Evolutionary conservation across 441 rosid species (phyloP).

Genomic region (Populus hybrid): DNA sequence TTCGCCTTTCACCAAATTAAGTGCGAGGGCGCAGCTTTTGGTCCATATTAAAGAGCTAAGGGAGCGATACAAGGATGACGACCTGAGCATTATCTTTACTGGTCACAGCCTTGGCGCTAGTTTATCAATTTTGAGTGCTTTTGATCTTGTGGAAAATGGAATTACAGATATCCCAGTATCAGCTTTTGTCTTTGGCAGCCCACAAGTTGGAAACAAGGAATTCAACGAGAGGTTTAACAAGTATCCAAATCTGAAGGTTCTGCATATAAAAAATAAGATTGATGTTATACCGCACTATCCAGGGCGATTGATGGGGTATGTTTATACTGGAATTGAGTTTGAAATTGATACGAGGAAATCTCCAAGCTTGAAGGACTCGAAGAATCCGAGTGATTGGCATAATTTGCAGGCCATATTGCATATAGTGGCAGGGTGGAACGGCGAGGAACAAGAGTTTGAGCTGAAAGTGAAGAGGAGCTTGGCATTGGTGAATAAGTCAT

Average conservation of each 20-base stretch:
- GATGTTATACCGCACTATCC: too few species aligned
- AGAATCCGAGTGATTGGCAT: too few species aligned
- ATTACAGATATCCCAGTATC: constrained; percentile 52
- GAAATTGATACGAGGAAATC: too few species aligned
- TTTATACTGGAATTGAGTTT: too few species aligned
- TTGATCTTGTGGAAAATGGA: constrained; percentile 69
- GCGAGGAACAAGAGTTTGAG: too few species aligned
- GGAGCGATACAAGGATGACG: constrained; percentile 45
- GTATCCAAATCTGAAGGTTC: constrained; percentile 44
- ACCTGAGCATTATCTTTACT: constrained; percentile 47
- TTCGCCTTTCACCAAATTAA: constrained; percentile 56
- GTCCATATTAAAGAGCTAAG: constrained; percentile 48
- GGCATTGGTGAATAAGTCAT: too few species aligned
- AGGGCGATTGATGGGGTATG: too few species aligned
- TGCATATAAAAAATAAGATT: too few species aligned
- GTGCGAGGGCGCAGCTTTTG: constrained; percentile 26
- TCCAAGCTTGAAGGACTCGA: too few species aligned
- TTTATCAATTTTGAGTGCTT: constrained; percentile 54
- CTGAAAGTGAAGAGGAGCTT: too few species aligned
- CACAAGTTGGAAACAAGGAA: constrained; percentile 72
- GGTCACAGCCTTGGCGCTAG: constrained; percentile 94
- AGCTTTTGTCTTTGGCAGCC: constrained; percentile 69
- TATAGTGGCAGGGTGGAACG: too few species aligned
- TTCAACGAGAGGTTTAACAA: constrained; percentile 45
- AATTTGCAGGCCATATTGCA: too few species aligned